A percentile compares a stretch with the other conserved stretches of the same genome.
Conservation (phyloP, 306 rosid species). For the Vigna nakashimae region DNA sequence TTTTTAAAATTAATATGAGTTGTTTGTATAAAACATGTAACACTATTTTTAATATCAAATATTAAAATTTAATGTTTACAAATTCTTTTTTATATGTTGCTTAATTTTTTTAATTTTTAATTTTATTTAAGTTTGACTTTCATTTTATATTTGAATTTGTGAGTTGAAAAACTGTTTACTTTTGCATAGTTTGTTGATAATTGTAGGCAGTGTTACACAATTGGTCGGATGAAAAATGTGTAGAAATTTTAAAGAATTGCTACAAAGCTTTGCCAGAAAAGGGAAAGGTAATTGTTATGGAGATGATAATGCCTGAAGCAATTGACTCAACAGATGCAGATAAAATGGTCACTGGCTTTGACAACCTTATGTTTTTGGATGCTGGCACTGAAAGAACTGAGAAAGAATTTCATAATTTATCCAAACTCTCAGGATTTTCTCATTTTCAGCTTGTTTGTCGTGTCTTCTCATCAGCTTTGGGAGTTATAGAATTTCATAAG, state of each 20-base stretch:
- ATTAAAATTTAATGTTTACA: no score
- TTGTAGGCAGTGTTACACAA: not conserved
- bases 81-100: no score
- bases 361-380: not conserved
- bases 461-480: not conserved
- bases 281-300: not conserved
- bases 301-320: not conserved
- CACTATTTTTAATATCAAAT: no score
- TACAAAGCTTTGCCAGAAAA: slow-evolving; percentile 32
- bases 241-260: slow-evolving; percentile 35
- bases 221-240: slow-evolving; percentile 37
- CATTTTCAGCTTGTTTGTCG: not conserved
- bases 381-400: not conserved
- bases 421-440: not conserved
- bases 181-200: no score
- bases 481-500: not conserved
- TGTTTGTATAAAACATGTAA: no score
- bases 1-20: no score
- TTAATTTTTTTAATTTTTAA: no score
- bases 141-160: no score
- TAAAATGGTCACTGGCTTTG: not conserved
- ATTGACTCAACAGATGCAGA: not conserved
- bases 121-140: no score
- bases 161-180: no score
- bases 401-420: no score